Percentiles rank a stretch among this genome's conserved stretches.
These are phyloP conservation scores for Termitomyces sp. DNA, from an alignment of 768 basidiomycete genomes.

Conservation along the genomic window DNA sequence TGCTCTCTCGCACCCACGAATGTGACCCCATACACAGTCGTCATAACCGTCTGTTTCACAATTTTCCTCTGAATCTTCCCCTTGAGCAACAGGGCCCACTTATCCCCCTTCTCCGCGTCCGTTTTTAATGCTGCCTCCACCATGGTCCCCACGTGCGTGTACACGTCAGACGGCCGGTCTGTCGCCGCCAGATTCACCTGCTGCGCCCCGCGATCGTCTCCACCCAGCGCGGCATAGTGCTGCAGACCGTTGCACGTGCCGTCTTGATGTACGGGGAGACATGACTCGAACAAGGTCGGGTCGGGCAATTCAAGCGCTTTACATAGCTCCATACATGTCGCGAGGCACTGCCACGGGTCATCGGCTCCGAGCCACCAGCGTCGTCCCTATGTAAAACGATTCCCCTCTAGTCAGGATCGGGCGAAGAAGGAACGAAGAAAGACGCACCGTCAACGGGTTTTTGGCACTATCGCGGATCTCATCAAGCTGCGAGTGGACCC, in stretches of 20 bases:
- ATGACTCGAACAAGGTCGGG: conserved; percentile 54
- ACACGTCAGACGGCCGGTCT: conserved; percentile 91
- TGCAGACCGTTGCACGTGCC: conserved; percentile 98
- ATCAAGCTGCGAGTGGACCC: conserved; percentile 65
- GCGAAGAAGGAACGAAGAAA: neutral
- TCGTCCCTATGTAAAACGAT: conserved; percentile 40
- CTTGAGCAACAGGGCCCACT: conserved; percentile 53
- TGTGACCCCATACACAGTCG: conserved; percentile 97
- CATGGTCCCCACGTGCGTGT: conserved; percentile 85
- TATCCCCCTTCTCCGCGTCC: conserved; percentile 49
- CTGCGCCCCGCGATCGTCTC: conserved; percentile 79
- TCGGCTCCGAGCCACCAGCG: conserved; percentile 91
- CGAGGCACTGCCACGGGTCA: conserved; percentile 97
- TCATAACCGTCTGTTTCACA: conserved; percentile 99
- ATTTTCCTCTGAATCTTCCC: conserved; percentile 89
- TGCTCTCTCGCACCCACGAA: conserved; percentile 93
- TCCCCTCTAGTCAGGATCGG: too few species aligned
- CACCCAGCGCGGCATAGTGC: conserved; percentile 97
- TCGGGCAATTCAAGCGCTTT: conserved; percentile 71
- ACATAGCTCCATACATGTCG: conserved; percentile 86
- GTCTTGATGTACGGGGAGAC: conserved; percentile 94
- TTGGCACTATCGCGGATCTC: conserved; percentile 81
- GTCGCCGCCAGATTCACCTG: conserved; percentile 89
- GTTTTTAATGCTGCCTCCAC: conserved; percentile 63
- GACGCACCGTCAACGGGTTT: conserved; percentile 66